Percentiles rank a stretch among this genome's conserved stretches.
These are phyloP conservation scores for Wakefieldia striispora DNA, from an alignment of 768 basidiomycete species.

Conservation along the genomic window DNA sequence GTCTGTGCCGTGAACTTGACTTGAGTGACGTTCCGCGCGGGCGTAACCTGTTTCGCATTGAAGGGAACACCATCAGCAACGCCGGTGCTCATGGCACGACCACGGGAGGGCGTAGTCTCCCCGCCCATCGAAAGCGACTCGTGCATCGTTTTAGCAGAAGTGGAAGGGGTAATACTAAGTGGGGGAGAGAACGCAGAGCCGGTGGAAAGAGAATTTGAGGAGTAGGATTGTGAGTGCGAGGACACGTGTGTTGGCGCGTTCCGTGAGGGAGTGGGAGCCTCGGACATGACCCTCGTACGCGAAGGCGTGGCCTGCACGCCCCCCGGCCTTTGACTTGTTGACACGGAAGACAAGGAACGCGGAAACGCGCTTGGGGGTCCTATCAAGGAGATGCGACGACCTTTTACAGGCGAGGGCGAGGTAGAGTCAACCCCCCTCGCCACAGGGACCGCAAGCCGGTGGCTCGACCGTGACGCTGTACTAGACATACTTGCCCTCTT, in stretches of 20 bases:
- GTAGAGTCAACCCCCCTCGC: constrained; percentile 27
- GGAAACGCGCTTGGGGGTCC: constrained; percentile 29
- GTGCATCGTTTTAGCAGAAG: constrained; percentile 32
- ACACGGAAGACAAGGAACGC: constrained; percentile 15
- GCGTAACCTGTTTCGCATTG: constrained; percentile 12
- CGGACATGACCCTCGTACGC: constrained; percentile 45
- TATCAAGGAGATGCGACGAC: constrained; percentile 26
- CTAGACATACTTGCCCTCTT: constrained; percentile 42
- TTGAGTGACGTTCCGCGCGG: constrained; percentile 11
- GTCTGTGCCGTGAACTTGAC: constrained; percentile 17
- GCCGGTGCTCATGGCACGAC: constrained; percentile 19
- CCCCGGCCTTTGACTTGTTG: constrained; percentile 13
- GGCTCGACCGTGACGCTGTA: constrained; percentile 31
- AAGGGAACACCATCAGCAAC: constrained; percentile 2
- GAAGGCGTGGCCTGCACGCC: constrained; percentile 36
- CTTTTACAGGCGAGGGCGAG: constrained; percentile 27
- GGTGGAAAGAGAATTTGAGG: constrained; percentile 27
- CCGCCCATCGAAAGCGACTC: constrained; percentile 27
- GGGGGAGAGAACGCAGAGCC: constrained; percentile 30
- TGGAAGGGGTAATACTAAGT: constrained; percentile 41
- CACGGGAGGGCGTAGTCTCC: constrained; percentile 9
- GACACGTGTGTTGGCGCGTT: constrained; percentile 22
- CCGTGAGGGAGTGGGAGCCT: constrained; percentile 32
- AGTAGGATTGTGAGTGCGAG: constrained; percentile 24
- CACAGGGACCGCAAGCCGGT: constrained; percentile 41